Conservation (phyloP, 768 basidiomycete genomes). For the Tulasnella sp. region DNA sequence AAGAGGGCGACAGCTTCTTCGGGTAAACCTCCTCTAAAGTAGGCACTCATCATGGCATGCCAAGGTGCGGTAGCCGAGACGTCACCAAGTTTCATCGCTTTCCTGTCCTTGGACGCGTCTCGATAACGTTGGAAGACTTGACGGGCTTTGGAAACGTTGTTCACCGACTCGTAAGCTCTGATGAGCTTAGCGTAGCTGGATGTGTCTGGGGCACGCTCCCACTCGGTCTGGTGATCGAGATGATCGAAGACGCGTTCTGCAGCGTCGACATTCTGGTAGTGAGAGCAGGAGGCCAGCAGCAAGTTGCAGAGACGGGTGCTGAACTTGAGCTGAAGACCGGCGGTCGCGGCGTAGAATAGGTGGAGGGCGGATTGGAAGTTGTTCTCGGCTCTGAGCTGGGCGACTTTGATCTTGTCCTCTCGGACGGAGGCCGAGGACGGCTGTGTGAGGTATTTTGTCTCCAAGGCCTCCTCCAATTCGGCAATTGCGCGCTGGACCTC, state of each 20-base stretch:
- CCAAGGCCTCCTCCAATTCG: conserved; percentile 33
- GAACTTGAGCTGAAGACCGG: conserved; percentile 25
- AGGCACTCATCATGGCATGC: conserved; percentile 67
- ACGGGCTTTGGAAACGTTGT: conserved; percentile 39
- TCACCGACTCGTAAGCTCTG: conserved; percentile 41
- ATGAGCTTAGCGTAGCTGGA: conserved; percentile 45
- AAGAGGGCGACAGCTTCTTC: conserved; percentile 54
- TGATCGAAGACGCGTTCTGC: conserved; percentile 57
- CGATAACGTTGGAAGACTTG: conserved; percentile 54
- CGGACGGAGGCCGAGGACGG: conserved; percentile 18
- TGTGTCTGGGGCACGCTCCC: conserved; percentile 22
- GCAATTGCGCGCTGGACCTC: conserved; percentile 44
- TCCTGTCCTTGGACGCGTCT: conserved; percentile 10
- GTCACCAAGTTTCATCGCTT: neutral
- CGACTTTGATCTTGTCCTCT: conserved; percentile 27
- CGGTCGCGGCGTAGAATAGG: conserved; percentile 52
- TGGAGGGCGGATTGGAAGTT: conserved; percentile 61
- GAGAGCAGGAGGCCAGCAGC: conserved; percentile 52
- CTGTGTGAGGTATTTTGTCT: conserved; percentile 21
- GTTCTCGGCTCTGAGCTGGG: conserved; percentile 36
- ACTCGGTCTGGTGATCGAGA: conserved; percentile 32
- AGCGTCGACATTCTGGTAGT: conserved; percentile 42
- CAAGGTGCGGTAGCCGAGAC: conserved; percentile 30
- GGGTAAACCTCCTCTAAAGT: conserved; percentile 52
- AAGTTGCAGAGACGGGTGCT: conserved; percentile 32